Base-by-base conservation (phyloP, 2,329 filamentous ascomycete species). In the Ophiostoma triangulosporum region DNA sequence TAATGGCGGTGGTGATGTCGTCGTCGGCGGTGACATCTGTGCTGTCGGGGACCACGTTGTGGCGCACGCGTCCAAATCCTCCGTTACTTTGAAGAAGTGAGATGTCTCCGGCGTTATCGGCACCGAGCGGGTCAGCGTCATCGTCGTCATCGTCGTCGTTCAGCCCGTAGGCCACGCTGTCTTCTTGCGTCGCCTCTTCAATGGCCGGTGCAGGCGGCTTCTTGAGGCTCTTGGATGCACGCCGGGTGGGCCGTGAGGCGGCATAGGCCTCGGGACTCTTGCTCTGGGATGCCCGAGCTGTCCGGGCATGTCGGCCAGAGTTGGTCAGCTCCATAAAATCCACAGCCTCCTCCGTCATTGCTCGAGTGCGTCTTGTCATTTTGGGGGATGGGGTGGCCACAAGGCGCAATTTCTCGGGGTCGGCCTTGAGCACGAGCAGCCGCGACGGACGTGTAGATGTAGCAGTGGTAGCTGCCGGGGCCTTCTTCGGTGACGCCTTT, bases 291-390 rank as follows among this genome's bases (percentile, higher is more conserved):
- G 68, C 68, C 36, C 75, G 70, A 29, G 73, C 66, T 2, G 69
- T 63, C 38, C 70, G 70, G 20, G 72, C 73, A 58, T 83, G 79
- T 54, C 70, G 73, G n/a, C 80, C 80, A 7, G 80, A 83, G 59
- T 71, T 76, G 6, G 79, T 76, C 14, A 83, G 67, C 60, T 82
- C 77, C 4, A 81, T 64, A 6, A 81, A 71, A 43, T 80, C 76
- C 29, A 76, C 73, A 0, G 70, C 69, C 48, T 80, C 77, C 45
- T 74, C 77, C 3, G 77, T 78, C 53, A 67, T 72, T 15, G 74
- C 76, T 31, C 78, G 68, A 11, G 78, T 80, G 59, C 76, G 69
- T 32, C 77, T 70, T 36, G 71, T 70, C 1, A 60, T 56, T 8
- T 59, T 22, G 4, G 48, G 49, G 1, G 55, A 46, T 12, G 52